These are phyloP conservation scores for Rhododendron simsii DNA, from an alignment of 148 eudicot species.

Conservation along the genomic window DNA sequence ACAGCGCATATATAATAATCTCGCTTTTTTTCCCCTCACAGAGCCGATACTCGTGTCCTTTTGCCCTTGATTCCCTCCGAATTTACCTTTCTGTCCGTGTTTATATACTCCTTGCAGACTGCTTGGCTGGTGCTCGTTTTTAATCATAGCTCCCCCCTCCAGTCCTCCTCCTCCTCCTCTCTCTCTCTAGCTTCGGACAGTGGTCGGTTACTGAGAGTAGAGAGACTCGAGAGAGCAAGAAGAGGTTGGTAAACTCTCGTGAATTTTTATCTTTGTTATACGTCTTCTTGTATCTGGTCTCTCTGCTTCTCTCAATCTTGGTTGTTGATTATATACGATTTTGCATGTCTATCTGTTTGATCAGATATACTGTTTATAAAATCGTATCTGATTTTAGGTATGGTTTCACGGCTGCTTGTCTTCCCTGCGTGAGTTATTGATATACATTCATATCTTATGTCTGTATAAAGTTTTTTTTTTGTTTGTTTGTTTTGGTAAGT, in stretches of 20 bases:
- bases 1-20: neutral
- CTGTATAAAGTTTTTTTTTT: neutral
- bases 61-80: conserved; percentile 7
- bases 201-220: neutral
- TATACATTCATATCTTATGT: neutral
- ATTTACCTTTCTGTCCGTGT: conserved; percentile 7
- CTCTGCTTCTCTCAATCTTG: neutral
- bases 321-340: neutral
- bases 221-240: neutral
- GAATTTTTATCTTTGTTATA: neutral
- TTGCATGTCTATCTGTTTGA: neutral
- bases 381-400: neutral
- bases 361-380: neutral
- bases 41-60: neutral
- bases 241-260: neutral
- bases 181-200: conserved; percentile 3
- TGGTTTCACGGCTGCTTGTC: neutral
- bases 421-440: neutral
- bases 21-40: neutral
- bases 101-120: neutral
- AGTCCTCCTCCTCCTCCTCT: neutral
- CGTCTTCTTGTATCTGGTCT: neutral
- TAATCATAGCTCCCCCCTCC: neutral
- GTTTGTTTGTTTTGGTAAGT: too few species aligned
- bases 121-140: neutral